Percentiles rank a stretch among this genome's conserved stretches.
phyloP scores from a whole-genome alignment of 2,329 filamentous ascomycete species.

The Talaromyces atroroseus region DNA sequence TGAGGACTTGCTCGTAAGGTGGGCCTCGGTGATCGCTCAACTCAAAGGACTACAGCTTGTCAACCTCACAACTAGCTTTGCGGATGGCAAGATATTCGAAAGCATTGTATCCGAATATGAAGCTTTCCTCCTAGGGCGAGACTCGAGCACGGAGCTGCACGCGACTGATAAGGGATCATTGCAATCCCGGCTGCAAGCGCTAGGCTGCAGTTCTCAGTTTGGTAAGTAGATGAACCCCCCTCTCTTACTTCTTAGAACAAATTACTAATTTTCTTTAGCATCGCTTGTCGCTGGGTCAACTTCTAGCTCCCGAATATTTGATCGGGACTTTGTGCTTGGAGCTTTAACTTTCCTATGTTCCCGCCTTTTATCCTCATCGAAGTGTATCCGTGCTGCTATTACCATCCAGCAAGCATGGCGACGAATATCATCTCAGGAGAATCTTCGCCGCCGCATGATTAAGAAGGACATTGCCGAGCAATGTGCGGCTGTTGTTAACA shows the following conservation, averaged over 20 bases:
- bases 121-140: constrained; percentile 29
- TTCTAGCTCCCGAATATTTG: constrained; percentile 42
- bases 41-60: constrained; percentile 42
- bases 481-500: constrained; percentile 44
- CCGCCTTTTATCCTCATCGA: constrained; percentile 49
- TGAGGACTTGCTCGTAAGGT: constrained; percentile 47
- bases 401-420: constrained; percentile 52
- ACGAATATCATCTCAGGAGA: constrained; percentile 17
- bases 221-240: constrained; percentile 24
- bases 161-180: constrained; percentile 17
- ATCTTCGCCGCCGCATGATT: constrained; percentile 18
- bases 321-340: constrained; percentile 51
- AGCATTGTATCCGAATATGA: constrained; percentile 56
- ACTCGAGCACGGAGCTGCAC: background rate
- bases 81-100: constrained; percentile 49
- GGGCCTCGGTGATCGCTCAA: constrained; percentile 50
- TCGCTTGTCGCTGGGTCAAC: constrained; percentile 34
- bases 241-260: background rate
- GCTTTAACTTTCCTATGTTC: constrained; percentile 57
- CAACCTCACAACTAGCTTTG: constrained; percentile 56
- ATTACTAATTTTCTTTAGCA: constrained; percentile 31
- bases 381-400: constrained; percentile 46
- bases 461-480: constrained; percentile 27
- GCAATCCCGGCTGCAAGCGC: constrained; percentile 28
- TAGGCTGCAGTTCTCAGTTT: constrained; percentile 42